phyloP scores from a whole-genome alignment of 2,329 filamentous ascomycete species.

The Monilinia polystroma region DNA sequence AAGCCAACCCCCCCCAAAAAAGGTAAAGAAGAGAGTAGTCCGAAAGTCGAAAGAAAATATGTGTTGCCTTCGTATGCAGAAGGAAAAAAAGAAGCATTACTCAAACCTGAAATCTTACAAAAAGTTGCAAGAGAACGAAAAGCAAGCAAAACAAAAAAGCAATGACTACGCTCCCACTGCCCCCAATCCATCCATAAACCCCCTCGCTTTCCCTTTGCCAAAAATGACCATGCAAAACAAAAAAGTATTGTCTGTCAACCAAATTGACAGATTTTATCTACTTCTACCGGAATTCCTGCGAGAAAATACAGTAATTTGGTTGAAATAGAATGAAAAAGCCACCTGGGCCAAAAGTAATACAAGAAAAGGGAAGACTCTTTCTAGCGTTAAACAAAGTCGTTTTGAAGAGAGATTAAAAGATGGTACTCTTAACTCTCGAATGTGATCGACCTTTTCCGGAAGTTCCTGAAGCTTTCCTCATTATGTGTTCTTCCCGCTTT shows the following conservation, averaged over 20 bases:
- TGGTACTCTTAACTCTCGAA: conserved; percentile 38
- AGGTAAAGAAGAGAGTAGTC: not conserved
- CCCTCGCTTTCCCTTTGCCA: conserved; percentile 6
- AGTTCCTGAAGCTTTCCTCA: conserved; percentile 31
- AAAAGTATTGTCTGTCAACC: conserved; percentile 16
- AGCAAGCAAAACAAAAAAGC: conserved; percentile 4
- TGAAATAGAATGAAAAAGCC: conserved; percentile 15
- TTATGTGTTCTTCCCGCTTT: conserved; percentile 53
- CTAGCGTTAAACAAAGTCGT: not conserved
- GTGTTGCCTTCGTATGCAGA: conserved; percentile 8
- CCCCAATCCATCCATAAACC: conserved; percentile 8
- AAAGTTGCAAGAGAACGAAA: not conserved
- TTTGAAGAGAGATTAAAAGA: conserved; percentile 17
- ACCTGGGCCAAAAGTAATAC: conserved; percentile 21
- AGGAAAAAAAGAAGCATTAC: not conserved
- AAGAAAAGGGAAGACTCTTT: conserved; percentile 12
- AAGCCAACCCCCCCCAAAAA: not conserved
- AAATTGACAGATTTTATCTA: conserved; percentile 14
- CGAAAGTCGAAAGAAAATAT: not conserved
- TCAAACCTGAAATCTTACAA: conserved; percentile 17
- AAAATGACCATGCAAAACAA: conserved; percentile 7
- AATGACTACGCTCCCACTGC: conserved; percentile 22
- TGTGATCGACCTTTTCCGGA: conserved; percentile 34
- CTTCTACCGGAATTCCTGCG: conserved; percentile 1
- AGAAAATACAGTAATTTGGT: conserved; percentile 10